Base-by-base conservation (phyloP, 495 filamentous ascomycete genomes). In the Jackrogersella multiformis region DNA sequence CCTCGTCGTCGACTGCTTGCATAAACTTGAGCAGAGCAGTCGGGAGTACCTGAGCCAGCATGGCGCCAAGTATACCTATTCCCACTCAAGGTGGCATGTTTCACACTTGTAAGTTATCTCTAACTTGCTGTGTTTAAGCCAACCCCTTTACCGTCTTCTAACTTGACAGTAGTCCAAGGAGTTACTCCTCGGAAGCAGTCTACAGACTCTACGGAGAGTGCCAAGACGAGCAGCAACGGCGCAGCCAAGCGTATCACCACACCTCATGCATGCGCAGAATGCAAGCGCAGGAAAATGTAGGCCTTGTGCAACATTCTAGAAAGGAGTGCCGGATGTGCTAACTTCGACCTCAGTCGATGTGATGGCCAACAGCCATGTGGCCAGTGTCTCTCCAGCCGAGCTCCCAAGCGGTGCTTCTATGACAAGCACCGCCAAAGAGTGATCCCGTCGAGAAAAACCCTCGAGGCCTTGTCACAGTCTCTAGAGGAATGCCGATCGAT, bases 381-480 rank as follows among this genome's bases (percentile, higher is more conserved):
- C 9, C 84, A 85, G 71, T 86, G 84, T 62, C 80, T 85, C 13
- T 85, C 83, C 5, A 85, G 83, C 68, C 77, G 84, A 28, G 83
- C 83, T 34, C 84, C 83, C 42, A 85, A 85, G 74, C 74, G 82
- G 56, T 86, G 84, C 66, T 85, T 85, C 70, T 86, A 86, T 65
- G 84, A 86, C 74, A 85, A 86, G 76, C 84, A 86, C 73, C 78
- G 84, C 24, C 83, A 86, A 68, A 74, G 84, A 52, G 83, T 86
- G 15, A 85, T 86, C 46, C 84, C 84, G 0, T 86, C 84, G 1
- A 78, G 84, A 68, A 86, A 86, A 70, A 86, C 84, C 2, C 80
- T 86, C 44, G 84, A 86, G 62, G 83, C 83, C 13, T 73, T 86
- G 2, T 85, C 82, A 13, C 84, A 85, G 66, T 84, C 82, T 28